Conservation (phyloP, 345 rosid species). For the Heritiera fomes region DNA sequence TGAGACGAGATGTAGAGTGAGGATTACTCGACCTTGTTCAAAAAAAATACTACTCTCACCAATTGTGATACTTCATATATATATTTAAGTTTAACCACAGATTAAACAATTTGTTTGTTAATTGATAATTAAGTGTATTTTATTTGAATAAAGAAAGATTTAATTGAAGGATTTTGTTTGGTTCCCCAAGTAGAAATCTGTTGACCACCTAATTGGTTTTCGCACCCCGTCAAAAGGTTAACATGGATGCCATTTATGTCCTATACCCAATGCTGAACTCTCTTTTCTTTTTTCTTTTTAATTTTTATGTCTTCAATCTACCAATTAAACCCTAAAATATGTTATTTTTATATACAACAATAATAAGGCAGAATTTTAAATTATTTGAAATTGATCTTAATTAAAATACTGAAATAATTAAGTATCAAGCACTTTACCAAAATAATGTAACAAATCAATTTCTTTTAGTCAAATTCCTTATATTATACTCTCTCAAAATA, state of each 20-base stretch:
- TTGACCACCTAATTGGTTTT: conserved; percentile 58
- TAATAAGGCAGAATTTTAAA: too few species aligned
- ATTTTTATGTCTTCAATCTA: not conserved
- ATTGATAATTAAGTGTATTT: not conserved
- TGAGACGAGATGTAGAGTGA: conserved; percentile 32
- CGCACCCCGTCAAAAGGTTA: conserved; percentile 74
- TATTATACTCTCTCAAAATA: too few species aligned
- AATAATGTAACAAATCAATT: too few species aligned
- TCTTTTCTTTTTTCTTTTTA: not conserved
- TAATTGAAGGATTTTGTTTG: conserved; percentile 46
- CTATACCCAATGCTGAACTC: not conserved
- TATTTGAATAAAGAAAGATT: conserved; percentile 20
- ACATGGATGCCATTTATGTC: conserved; percentile 27
- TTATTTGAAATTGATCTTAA: too few species aligned
- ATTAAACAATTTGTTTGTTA: too few species aligned
- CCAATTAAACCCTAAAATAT: not conserved
- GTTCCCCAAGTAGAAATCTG: conserved; percentile 86
- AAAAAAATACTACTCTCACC: conserved; percentile 7
- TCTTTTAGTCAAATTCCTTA: too few species aligned
- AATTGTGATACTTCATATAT: not conserved
- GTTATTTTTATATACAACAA: not conserved
- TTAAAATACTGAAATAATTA: too few species aligned
- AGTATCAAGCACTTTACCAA: too few species aligned
- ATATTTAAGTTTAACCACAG: too few species aligned
- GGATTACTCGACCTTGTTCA: not conserved